Evolutionary conservation across 345 rosid species (phyloP).

Genomic region (Linum tenue): DNA sequence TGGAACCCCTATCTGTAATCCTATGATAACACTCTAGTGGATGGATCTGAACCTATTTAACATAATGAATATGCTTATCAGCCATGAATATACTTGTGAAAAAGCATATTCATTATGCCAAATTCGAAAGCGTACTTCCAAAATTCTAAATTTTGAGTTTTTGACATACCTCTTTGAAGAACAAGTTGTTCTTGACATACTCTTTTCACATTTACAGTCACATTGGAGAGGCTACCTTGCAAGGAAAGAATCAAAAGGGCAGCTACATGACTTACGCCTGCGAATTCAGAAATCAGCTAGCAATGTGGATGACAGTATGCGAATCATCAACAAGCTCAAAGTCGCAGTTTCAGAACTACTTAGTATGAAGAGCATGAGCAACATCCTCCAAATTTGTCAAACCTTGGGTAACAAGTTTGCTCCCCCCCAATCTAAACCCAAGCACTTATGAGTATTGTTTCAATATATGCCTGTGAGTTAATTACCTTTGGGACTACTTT

Average conservation of each 20-base stretch:
- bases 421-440: too few relatives aligned
- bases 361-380: conserved; percentile 62
- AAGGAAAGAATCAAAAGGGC: conserved; percentile 58
- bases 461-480: too few relatives aligned
- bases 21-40: too few relatives aligned
- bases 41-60: too few relatives aligned
- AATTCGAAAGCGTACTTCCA: too few relatives aligned
- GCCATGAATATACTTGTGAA: too few relatives aligned
- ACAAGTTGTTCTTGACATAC: neutral
- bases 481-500: neutral
- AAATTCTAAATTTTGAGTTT: neutral
- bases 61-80: too few relatives aligned
- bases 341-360: conserved; percentile 66
- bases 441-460: too few relatives aligned
- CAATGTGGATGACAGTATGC: conserved; percentile 73
- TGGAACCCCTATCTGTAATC: too few relatives aligned
- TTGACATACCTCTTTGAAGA: too few relatives aligned
- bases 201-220: conserved; percentile 34
- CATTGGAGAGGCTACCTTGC: conserved; percentile 72
- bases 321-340: conserved; percentile 68
- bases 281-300: conserved; percentile 61
- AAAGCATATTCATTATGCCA: too few relatives aligned
- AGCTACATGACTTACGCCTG: conserved; percentile 48
- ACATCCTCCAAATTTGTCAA: conserved; percentile 76
- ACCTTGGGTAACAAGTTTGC: conserved; percentile 46